Conservation (phyloP, 1,284 basidiomycete species). For the Fistulinella cinereoalba region DNA sequence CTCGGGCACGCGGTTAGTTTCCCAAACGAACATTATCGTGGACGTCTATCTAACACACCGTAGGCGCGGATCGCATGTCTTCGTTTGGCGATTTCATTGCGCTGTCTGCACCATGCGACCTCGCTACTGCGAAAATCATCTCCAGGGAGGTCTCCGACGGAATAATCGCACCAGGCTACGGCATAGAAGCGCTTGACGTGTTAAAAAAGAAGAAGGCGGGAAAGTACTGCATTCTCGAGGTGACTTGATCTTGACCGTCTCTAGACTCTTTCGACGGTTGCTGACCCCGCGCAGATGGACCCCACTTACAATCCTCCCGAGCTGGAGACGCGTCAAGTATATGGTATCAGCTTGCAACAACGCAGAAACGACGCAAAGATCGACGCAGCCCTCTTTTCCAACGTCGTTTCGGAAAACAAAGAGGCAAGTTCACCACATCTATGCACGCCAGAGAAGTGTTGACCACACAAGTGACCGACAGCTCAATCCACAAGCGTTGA, state of each 20-base stretch:
- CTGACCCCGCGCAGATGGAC: constrained; percentile 66
- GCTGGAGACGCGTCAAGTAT: constrained; percentile 93
- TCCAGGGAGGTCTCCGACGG: constrained; percentile 98
- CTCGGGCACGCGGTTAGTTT: constrained; percentile 82
- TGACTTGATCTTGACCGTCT: constrained; percentile 29
- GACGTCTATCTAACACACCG: constrained; percentile 6
- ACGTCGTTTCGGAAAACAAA: constrained; percentile 88
- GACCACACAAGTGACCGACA: constrained; percentile 31
- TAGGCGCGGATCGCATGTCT: constrained; percentile 97
- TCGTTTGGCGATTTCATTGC: constrained; percentile 99
- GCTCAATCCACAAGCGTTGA: constrained; percentile 73
- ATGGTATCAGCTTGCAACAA: constrained; percentile 91
- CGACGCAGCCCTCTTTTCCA: constrained; percentile 76
- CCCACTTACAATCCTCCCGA: constrained; percentile 72
- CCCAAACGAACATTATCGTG: not conserved
- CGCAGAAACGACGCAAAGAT: constrained; percentile 91
- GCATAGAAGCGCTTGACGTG: constrained; percentile 85
- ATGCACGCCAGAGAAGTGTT: not conserved
- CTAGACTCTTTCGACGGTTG: not conserved
- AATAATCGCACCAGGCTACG: constrained; percentile 94
- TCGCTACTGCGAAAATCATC: constrained; percentile 94
- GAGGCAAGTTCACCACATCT: constrained; percentile 43
- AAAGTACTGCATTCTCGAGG: constrained; percentile 97
- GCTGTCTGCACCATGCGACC: constrained; percentile 88
- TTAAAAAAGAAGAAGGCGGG: constrained; percentile 97